phyloP scores from a whole-genome alignment of 768 basidiomycete species.

The Podaxis sp. region DNA sequence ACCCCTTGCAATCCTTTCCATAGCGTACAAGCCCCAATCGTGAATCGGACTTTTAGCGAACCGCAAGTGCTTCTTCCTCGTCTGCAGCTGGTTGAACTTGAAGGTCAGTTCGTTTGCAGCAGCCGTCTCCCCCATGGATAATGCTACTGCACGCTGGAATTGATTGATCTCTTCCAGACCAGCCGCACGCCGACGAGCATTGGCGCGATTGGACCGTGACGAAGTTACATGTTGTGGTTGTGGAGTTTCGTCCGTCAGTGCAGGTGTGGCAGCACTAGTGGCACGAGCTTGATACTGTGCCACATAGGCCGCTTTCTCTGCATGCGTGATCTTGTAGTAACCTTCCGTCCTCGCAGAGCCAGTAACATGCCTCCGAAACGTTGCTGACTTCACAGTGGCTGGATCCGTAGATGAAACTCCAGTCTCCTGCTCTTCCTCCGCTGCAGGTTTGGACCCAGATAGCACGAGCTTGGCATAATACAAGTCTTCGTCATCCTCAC shows the following conservation, averaged over 20 bases:
- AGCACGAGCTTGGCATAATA: constrained; percentile 71
- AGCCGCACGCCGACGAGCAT: constrained; percentile 84
- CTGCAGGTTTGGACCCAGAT: constrained; percentile 29
- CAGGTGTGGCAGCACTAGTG: constrained; percentile 31
- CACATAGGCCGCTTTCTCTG: constrained; percentile 89
- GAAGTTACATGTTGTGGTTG: constrained; percentile 61
- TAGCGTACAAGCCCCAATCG: constrained; percentile 97
- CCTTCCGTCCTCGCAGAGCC: constrained; percentile 93
- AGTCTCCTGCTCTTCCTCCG: constrained; percentile 16
- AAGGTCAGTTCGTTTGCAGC: constrained; percentile 64
- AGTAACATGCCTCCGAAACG: constrained; percentile 73
- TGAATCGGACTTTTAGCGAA: constrained; percentile 96
- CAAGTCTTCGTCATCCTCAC: constrained; percentile 86
- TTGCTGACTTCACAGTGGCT: constrained; percentile 29
- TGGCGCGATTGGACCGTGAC: constrained; percentile 88
- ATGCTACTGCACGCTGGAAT: constrained; percentile 72
- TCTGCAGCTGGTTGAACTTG: constrained; percentile 98
- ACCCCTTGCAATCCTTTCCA: constrained; percentile 89
- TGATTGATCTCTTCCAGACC: constrained; percentile 95
- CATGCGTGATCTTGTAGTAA: constrained; percentile 90
- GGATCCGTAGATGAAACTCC: constrained; percentile 1
- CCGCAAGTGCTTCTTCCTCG: constrained; percentile 94
- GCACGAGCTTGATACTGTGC: constrained; percentile 78
- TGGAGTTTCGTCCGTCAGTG: constrained; percentile 42
- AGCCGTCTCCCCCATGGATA: constrained; percentile 71